Evolutionary conservation across 2,329 filamentous ascomycete species (phyloP), one percentile per base, ranked within the genome.

Genomic region (Phialocephala sp.): DNA sequence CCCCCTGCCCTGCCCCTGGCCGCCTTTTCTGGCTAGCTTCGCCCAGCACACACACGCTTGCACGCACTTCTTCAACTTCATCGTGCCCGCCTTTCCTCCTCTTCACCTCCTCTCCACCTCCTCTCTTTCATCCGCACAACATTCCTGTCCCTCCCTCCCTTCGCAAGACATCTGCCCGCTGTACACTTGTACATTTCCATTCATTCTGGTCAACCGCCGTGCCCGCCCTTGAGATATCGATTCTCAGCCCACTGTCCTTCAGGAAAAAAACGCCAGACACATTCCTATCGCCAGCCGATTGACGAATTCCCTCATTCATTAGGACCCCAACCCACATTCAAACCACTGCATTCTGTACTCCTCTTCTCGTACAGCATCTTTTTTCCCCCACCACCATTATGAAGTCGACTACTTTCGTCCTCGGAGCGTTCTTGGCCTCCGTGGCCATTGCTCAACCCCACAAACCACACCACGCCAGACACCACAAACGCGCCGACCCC

Each of bases 331-430:
- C n/a, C 11, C n/a, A 4, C 22, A 11, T 18, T 12, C 4, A 18
- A 18, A 18, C 24, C 9, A 20, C 50, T 54, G 50, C 14, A 14
- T 41, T n/a, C 50, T 54, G 50, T 54, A 54, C 50, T 27, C 18
- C 6, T 50, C 50, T 54, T 54, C 50, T 54, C 50, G 50, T 54
- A 54, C 50, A 54, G 24, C 50, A 54, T 24, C 50, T 54, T 54
- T 15, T 32, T 50, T 50, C 20, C 3, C 5, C 43, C 24, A 52
- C 24, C 27, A 35, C 37, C 73, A 78, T 69, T 68, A 79, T 79
- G 77, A 78, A 77, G 73, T 73, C 73, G 47, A 67, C 72, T 63
- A 75, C 68, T 64, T 63, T 78, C 61, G 56, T 73, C 47, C 68
- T 75, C 39, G 70, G 68, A 39, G 73, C 73, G 39, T 62, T 73